These are phyloP conservation scores for Exophiala phaeomuriformis DNA, from an alignment of 2,329 filamentous ascomycete genomes.

Conservation along the genomic window DNA sequence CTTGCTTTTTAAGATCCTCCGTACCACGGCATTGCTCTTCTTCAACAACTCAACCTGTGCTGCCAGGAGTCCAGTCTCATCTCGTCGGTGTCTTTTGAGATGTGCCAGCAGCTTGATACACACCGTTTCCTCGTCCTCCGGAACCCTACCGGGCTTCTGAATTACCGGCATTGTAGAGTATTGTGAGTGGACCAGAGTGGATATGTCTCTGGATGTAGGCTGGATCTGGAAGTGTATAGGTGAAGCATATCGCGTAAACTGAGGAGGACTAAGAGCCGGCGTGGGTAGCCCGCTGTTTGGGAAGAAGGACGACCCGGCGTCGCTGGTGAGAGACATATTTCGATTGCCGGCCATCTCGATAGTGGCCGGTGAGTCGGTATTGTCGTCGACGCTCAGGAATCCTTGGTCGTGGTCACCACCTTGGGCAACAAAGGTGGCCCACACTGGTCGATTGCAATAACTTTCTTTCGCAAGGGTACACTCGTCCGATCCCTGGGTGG, in stretches of 20 bases:
- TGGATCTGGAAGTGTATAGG: constrained; percentile 19
- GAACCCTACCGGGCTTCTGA: background rate
- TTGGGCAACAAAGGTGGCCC: constrained; percentile 18
- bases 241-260: constrained; percentile 21
- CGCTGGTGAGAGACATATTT: constrained; percentile 19
- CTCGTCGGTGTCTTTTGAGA: constrained; percentile 20
- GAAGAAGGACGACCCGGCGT: constrained; percentile 14
- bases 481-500: constrained; percentile 19
- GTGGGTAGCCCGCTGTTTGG: constrained; percentile 22
- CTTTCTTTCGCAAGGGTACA: constrained; percentile 3
- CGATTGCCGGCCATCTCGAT: constrained; percentile 22
- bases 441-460: constrained; percentile 13
- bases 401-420: constrained; percentile 9
- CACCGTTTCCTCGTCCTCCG: constrained; percentile 24
- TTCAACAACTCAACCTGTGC: constrained; percentile 21
- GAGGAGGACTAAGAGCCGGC: constrained; percentile 23
- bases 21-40: constrained; percentile 23
- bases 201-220: constrained; percentile 13
- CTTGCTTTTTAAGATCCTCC: constrained; percentile 18
- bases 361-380: constrained; percentile 17
- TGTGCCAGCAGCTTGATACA: constrained; percentile 27
- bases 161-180: background rate
- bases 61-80: constrained; percentile 13
- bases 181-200: constrained; percentile 6
- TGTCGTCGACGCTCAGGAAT: constrained; percentile 17